Base-by-base conservation (phyloP, 768 basidiomycete species). In the Boletellus ananiceps region DNA sequence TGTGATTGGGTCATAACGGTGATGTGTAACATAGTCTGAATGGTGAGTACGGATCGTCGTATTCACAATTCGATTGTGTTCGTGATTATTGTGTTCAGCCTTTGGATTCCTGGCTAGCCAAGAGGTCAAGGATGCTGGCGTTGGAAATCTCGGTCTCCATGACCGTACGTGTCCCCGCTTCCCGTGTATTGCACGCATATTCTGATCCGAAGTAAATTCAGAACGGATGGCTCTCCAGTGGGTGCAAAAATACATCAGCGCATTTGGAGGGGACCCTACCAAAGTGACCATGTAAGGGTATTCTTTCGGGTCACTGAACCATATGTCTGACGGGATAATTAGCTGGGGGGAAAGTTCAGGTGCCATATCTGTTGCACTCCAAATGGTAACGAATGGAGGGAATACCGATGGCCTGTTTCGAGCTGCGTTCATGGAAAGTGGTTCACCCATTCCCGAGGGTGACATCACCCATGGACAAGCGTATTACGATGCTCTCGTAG, bases 161-260 rank as follows among this genome's bases (percentile, higher is more conserved):
- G 75, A 76, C 56, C 63, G 66, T 67, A 32, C 38, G 57, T 40
- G 9, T 29, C 12, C 12, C 13, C 13, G 37, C 18, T 18, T 19
- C n/a, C 18, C 5, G 19, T 38, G 8, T 19, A 9, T 18, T 38
- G 9, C 18, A 8, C 8, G 6, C 27, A 27, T 27, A 8, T 27
- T 27, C 27, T 27, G 8, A 27, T 27, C 6, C 4, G 8, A 6
- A 6, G 4, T 5, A 27, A 27, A 27, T 27, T n/a, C 63, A 74
- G 63, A 64, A 40, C 58, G 66, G 8, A 55, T 67, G 18, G 73
- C 71, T 3, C 58, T 77, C 4, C 57, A 73, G 46, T 77, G 74
- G 73, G 67, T 75, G 2, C 68, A 73, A 38, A 63, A 70, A 50
- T 69, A 77, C 52, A 72, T 75, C 34, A 55, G 51, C 19, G 54